These are phyloP conservation scores for Ceratocystis alfenasii DNA, from an alignment of 2,329 filamentous ascomycete species.

Conservation along the genomic window DNA sequence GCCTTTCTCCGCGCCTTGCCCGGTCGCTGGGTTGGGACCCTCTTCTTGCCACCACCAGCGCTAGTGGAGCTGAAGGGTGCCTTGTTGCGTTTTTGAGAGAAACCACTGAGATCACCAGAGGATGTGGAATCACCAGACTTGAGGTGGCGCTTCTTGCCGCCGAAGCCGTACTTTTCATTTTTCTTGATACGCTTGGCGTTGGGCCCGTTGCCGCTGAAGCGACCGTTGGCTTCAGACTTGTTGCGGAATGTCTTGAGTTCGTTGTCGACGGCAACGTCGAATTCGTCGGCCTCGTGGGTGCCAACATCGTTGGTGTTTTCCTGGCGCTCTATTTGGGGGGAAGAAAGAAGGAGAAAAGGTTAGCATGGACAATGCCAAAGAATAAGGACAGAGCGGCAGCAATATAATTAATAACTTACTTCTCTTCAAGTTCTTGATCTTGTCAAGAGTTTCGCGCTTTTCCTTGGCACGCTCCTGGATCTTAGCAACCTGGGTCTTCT, in stretches of 20 bases:
- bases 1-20: constrained; percentile 24
- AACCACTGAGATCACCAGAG: constrained; percentile 67
- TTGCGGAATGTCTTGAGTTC: constrained; percentile 37
- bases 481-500: constrained; percentile 94
- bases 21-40: constrained; percentile 18
- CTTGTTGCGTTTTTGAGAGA: constrained; percentile 54
- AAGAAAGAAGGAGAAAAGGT: constrained; percentile 23
- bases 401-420: constrained; percentile 50
- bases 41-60: constrained; percentile 20
- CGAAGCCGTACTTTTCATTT: constrained; percentile 87
- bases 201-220: constrained; percentile 31
- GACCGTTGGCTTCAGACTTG: constrained; percentile 32
- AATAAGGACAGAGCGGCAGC: neutral
- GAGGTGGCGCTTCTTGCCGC: constrained; percentile 81
- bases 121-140: constrained; percentile 87
- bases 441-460: constrained; percentile 86
- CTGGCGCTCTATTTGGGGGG: constrained; percentile 61
- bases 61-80: constrained; percentile 19
- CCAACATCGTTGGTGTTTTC: constrained; percentile 50
- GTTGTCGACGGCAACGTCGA: constrained; percentile 77
- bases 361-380: constrained; percentile 24
- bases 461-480: constrained; percentile 85
- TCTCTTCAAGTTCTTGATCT: constrained; percentile 88
- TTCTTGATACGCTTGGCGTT: constrained; percentile 81
- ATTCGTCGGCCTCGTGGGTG: constrained; percentile 69